Percentiles rank a stretch among this genome's conserved stretches.
phyloP scores from a whole-genome alignment of 129 eudicot species.

The Erigeron canadensis region DNA sequence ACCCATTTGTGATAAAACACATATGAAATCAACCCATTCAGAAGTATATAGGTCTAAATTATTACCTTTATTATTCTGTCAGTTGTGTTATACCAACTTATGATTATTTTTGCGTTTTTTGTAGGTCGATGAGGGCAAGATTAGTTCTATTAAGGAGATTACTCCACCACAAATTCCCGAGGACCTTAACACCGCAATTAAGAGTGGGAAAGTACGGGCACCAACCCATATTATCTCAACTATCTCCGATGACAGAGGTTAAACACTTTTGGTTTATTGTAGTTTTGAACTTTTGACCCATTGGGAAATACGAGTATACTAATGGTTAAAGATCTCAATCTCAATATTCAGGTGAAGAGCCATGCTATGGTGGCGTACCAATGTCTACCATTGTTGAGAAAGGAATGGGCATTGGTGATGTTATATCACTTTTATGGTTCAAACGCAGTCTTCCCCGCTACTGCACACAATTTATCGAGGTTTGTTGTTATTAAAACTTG shows the following conservation, averaged over 20 bases:
- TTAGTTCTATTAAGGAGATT: constrained; percentile 66
- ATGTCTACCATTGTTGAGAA: constrained; percentile 89
- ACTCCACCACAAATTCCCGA: constrained; percentile 92
- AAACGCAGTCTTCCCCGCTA: constrained; percentile 94
- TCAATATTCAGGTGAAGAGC: constrained; percentile 73
- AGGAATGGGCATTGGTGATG: constrained; percentile 91
- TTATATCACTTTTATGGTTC: constrained; percentile 89
- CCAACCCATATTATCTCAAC: constrained; percentile 94
- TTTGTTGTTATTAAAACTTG: constrained; percentile 21
- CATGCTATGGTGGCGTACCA: constrained; percentile 89
- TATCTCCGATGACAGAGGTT: constrained; percentile 82
- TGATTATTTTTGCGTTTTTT: neutral
- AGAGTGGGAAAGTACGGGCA: constrained; percentile 95
- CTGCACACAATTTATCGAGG: constrained; percentile 92
- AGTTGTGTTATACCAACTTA: constrained; percentile 5
- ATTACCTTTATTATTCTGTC: neutral
- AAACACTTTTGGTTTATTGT: neutral
- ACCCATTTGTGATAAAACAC: no score
- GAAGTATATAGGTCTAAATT: no score
- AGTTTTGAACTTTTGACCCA: neutral
- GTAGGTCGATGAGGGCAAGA: constrained; percentile 69
- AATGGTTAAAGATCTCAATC: neutral
- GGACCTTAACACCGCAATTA: constrained; percentile 82
- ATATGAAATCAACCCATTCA: no score
- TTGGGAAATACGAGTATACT: neutral